Conservation (phyloP, 164 flowering plant genomes). For the Magnolia officinalis region DNA sequence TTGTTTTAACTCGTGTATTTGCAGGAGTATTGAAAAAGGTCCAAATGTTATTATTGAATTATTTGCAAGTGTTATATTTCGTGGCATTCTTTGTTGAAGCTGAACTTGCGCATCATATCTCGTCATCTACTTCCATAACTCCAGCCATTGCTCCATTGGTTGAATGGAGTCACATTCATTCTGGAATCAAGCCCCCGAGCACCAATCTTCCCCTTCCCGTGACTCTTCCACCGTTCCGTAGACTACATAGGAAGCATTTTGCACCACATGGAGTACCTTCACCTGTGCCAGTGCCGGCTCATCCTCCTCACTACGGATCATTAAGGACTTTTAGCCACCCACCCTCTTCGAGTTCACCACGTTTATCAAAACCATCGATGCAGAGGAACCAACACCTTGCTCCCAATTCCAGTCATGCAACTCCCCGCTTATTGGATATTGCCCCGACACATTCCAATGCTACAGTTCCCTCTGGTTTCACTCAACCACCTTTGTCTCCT, state of each 20-base stretch:
- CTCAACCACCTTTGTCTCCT: conserved; percentile 79
- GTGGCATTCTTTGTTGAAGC: neutral
- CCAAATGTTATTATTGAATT: neutral
- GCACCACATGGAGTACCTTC: conserved; percentile 23
- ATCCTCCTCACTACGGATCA: conserved; percentile 49
- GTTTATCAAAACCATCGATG: conserved; percentile 47
- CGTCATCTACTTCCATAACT: neutral
- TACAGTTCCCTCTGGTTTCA: conserved; percentile 32
- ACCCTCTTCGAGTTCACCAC: conserved; percentile 41
- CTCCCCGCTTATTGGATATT: conserved; percentile 26
- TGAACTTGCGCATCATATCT: neutral
- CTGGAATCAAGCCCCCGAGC: conserved; percentile 21
- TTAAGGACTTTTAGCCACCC: conserved; percentile 41
- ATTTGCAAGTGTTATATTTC: neutral
- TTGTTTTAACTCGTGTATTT: neutral
- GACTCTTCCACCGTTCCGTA: conserved; percentile 30
- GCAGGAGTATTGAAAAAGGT: conserved; percentile 11
- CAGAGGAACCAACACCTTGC: conserved; percentile 34
- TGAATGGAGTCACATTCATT: conserved; percentile 1
- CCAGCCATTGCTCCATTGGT: conserved; percentile 10
- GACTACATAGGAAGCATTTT: conserved; percentile 25
- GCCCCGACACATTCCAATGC: conserved; percentile 17
- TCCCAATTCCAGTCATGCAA: conserved; percentile 29
- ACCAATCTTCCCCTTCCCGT: conserved; percentile 39
- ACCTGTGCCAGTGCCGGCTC: conserved; percentile 28